Base-by-base conservation (phyloP, 768 basidiomycete species). In the Psilocybe sp. region DNA sequence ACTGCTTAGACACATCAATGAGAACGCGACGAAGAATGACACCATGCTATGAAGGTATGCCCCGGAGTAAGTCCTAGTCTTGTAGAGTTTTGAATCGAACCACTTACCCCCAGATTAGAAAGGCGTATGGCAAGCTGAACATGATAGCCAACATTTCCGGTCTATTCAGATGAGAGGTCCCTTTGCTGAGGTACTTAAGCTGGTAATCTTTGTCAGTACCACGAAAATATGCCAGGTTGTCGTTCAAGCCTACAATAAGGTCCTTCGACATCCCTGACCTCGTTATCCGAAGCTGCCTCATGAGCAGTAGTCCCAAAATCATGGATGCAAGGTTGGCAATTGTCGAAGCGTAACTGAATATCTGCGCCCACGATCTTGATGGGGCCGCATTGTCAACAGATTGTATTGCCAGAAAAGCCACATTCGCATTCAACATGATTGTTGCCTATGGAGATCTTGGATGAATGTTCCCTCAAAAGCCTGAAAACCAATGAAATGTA, bases 91-190 rank as follows among this genome's bases (percentile, higher is more conserved):
- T n/a, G 37, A 33, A 6, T 7, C n/a, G 23, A 23, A 37, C 6
- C 5, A 72, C 80, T 64, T 56, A 81, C 82, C 73, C 75, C 81
- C 81, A 84, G 68, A 84, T 74, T 37, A 84, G 66, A 18, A 82
- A 64, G 1, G 79, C 76, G 47, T 80, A 77, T 0, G 82, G 82
- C 9, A 84, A 55, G 50, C 77, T 76, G 50, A 80, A 81, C 47
- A 80, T 56, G 14, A 82, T 66, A n/a, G 79, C 78, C 4, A 82
- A 68, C 1, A 61, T 74, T 56, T 82, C 79, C 1, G 80, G 62
- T 1, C 81, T 28, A 72, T 64, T 1, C 45, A 33, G 31, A 56
- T 57, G 32, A 48, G 40, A 44, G n/a, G 54, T 28, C 4, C 7
- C 7, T 3, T 28, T 28, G 23, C 23, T 28, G 23, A 28, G 7